Percentiles rank a stretch among this genome's conserved stretches.
phyloP scores from a whole-genome alignment of 768 basidiomycete species.

The Coprinopsis marcescibilis region DNA sequence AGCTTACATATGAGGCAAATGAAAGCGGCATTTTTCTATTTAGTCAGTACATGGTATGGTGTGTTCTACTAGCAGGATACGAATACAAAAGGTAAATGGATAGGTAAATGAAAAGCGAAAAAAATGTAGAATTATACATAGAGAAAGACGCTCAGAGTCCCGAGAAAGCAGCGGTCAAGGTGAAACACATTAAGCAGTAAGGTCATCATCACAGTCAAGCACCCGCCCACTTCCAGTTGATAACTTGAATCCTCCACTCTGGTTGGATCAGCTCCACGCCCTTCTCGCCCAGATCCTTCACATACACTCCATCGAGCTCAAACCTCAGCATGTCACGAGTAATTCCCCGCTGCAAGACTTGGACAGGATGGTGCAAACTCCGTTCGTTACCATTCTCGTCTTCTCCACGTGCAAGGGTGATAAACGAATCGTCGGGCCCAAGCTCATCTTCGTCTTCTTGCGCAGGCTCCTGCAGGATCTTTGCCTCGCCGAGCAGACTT shows the following conservation, averaged over 20 bases:
- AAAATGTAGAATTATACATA: background rate
- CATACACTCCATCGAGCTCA: conserved; percentile 31
- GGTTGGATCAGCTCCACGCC: conserved; percentile 22
- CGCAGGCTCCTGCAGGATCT: conserved; percentile 3
- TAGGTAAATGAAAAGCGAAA: background rate
- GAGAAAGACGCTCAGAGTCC: background rate
- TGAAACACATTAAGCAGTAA: background rate
- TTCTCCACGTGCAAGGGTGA: conserved; percentile 6
- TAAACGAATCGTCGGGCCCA: conserved; percentile 5
- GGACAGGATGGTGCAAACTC: conserved; percentile 19
- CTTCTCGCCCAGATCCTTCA: conserved; percentile 21
- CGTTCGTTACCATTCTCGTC: conserved; percentile 11
- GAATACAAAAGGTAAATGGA: background rate
- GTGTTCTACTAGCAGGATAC: background rate
- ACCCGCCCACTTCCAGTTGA: conserved; percentile 35
- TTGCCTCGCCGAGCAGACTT: background rate
- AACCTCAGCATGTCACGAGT: conserved; percentile 33
- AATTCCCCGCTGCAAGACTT: conserved; percentile 32
- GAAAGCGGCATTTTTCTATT: background rate
- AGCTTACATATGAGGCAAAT: too few relatives aligned
- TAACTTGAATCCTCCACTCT: conserved; percentile 37
- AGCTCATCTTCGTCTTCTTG: conserved; percentile 7
- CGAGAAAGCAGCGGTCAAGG: background rate
- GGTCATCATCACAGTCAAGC: background rate
- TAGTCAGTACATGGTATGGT: background rate